phyloP scores from a whole-genome alignment of 441 rosid genomes.

The Arabidopsis lyrata region DNA sequence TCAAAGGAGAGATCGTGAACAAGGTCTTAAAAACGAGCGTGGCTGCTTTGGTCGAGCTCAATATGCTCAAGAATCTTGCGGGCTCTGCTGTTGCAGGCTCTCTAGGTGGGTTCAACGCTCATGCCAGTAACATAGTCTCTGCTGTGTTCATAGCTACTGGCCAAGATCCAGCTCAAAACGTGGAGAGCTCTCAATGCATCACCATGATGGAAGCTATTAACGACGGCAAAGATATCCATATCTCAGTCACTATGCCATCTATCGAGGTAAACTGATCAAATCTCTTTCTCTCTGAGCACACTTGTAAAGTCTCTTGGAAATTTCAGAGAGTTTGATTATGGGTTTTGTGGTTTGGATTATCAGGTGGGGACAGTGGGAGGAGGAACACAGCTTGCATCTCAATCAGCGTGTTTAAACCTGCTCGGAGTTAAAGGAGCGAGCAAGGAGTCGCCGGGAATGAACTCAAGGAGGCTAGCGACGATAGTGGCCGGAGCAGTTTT shows the following conservation, averaged over 20 bases:
- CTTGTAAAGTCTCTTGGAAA: not conserved
- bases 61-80: slow-evolving; percentile 88
- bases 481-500: slow-evolving; percentile 86
- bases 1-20: slow-evolving; percentile 76
- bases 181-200: slow-evolving; percentile 93
- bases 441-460: slow-evolving; percentile 72
- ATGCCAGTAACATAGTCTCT: slow-evolving; percentile 89
- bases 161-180: slow-evolving; percentile 96
- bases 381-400: slow-evolving; percentile 93
- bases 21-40: slow-evolving; percentile 79
- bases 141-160: slow-evolving; percentile 92
- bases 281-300: not conserved
- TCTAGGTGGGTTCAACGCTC: slow-evolving; percentile 96
- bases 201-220: slow-evolving; percentile 97
- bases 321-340: not conserved
- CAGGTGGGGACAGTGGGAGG: slow-evolving; percentile 97
- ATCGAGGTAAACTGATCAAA: slow-evolving; percentile 61
- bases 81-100: slow-evolving; percentile 93
- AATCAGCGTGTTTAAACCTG: slow-evolving; percentile 87
- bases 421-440: slow-evolving; percentile 89
- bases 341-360: not conserved
- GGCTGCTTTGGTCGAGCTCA: slow-evolving; percentile 82
- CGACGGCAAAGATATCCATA: slow-evolving; percentile 78
- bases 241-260: slow-evolving; percentile 91
- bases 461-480: slow-evolving; percentile 77